phyloP scores from a whole-genome alignment of 2,329 filamentous ascomycete genomes.

The Exophiala viscosa region DNA sequence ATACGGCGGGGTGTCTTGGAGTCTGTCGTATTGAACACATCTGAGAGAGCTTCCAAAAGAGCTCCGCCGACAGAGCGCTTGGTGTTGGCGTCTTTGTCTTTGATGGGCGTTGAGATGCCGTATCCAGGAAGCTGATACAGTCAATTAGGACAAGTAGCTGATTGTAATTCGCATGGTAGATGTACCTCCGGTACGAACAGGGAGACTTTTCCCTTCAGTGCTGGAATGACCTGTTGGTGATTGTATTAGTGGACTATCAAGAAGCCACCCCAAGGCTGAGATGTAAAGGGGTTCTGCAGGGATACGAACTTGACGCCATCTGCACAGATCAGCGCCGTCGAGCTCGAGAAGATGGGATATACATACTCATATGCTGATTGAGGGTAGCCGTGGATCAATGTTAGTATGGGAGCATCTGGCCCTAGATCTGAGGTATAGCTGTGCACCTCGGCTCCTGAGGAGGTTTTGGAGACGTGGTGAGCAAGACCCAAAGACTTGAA shows the following conservation, averaged over 20 bases:
- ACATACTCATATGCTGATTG: slow-evolving; percentile 27
- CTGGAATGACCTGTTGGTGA: slow-evolving; percentile 19
- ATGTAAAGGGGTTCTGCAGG: neutral
- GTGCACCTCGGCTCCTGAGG: slow-evolving; percentile 24
- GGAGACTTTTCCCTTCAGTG: slow-evolving; percentile 19
- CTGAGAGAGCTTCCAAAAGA: slow-evolving; percentile 40
- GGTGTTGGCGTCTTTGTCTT: slow-evolving; percentile 28
- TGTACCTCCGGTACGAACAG: slow-evolving; percentile 26
- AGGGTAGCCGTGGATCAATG: slow-evolving; percentile 29
- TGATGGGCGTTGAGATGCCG: slow-evolving; percentile 26
- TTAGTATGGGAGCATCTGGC: slow-evolving; percentile 23
- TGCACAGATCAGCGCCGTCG: neutral
- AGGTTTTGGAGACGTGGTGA: slow-evolving; percentile 24
- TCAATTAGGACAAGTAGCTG: neutral
- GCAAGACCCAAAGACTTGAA: slow-evolving; percentile 12
- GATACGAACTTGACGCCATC: slow-evolving; percentile 17
- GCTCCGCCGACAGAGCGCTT: slow-evolving; percentile 42
- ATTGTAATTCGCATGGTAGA: neutral
- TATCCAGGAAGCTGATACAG: slow-evolving; percentile 25
- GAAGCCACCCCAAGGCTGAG: neutral
- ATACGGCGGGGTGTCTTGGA: slow-evolving; percentile 31
- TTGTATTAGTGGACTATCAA: neutral
- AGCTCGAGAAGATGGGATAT: neutral
- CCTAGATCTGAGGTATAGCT: slow-evolving; percentile 25
- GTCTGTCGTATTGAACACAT: slow-evolving; percentile 31